phyloP scores from a whole-genome alignment of 1,284 basidiomycete genomes.

The Leccinum fallax region DNA sequence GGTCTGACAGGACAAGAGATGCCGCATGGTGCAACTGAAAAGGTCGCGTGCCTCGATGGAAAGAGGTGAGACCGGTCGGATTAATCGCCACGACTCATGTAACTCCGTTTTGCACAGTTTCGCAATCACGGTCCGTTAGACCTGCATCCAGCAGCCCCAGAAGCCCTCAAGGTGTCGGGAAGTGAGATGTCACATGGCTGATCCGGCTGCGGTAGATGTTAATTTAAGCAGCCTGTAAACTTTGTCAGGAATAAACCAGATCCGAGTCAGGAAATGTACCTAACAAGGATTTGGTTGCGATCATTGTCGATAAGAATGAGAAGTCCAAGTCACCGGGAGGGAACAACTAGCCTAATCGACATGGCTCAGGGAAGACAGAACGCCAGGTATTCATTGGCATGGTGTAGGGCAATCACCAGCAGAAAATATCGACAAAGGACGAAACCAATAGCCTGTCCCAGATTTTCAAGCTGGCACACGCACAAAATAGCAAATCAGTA shows the following conservation, averaged over 20 bases:
- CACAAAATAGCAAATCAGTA: constrained; percentile 7
- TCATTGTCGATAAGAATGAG: constrained; percentile 67
- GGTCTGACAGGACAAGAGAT: constrained; percentile 46
- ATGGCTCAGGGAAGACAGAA: not conserved
- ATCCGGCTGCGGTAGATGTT: constrained; percentile 53
- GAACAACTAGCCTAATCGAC: not conserved
- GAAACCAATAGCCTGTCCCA: not conserved
- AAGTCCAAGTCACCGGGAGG: constrained; percentile 37
- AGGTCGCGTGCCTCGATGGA: constrained; percentile 67
- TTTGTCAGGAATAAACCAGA: constrained; percentile 39
- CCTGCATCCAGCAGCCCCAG: not conserved
- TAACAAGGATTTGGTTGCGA: constrained; percentile 59
- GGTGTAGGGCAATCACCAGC: not conserved
- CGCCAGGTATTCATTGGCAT: not conserved
- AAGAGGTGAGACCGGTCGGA: constrained; percentile 86
- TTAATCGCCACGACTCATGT: constrained; percentile 83
- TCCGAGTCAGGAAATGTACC: not conserved
- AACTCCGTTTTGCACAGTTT: constrained; percentile 65
- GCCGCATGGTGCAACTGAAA: not conserved
- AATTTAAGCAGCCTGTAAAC: constrained; percentile 70
- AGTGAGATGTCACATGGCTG: constrained; percentile 57
- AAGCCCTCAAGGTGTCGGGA: constrained; percentile 41
- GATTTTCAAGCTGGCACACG: not conserved
- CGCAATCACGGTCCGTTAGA: constrained; percentile 15
- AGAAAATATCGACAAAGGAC: not conserved